phyloP scores from a whole-genome alignment of 1,284 basidiomycete genomes.

The Fomitopsis pinicola region DNA sequence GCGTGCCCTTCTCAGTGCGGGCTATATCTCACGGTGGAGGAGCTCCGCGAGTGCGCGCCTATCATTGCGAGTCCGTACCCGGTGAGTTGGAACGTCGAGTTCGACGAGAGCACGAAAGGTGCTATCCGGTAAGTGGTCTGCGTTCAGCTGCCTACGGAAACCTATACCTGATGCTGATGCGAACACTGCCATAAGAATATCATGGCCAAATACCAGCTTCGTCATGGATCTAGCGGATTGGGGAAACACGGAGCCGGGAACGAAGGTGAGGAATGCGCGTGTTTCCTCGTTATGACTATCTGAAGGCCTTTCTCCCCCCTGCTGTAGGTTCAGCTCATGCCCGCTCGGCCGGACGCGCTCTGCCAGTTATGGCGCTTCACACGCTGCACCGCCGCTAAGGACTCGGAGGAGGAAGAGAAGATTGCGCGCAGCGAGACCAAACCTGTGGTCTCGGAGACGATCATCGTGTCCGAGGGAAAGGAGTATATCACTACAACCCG shows the following conservation, averaged over 20 bases:
- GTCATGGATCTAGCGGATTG: conserved; percentile 20
- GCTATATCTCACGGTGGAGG: conserved; percentile 37
- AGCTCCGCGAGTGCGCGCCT: conserved; percentile 31
- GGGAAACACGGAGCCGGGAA: conserved; percentile 17
- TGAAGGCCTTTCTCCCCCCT: neutral
- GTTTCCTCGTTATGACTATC: neutral
- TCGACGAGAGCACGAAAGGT: conserved; percentile 12
- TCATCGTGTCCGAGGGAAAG: conserved; percentile 19
- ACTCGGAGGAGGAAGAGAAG: conserved; percentile 9
- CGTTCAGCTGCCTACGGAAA: neutral
- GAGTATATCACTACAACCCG: conserved; percentile 20
- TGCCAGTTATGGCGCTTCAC: conserved; percentile 23
- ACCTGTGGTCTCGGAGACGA: conserved; percentile 20
- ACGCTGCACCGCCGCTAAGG: conserved; percentile 13
- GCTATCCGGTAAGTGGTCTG: conserved; percentile 14
- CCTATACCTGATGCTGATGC: no score
- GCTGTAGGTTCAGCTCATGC: conserved; percentile 19
- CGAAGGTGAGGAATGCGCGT: conserved; percentile 13
- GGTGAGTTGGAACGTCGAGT: conserved; percentile 21
- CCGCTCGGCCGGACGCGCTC: conserved; percentile 10
- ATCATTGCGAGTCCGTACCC: conserved; percentile 29
- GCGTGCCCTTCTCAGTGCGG: conserved; percentile 22
- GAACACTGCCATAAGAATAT: conserved; percentile 10
- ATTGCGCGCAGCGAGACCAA: conserved; percentile 12
- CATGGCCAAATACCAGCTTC: conserved; percentile 21